Evolutionary conservation across 371 early-diverging fungal species (phyloP).

Genomic region (Mucor irregularis): DNA sequence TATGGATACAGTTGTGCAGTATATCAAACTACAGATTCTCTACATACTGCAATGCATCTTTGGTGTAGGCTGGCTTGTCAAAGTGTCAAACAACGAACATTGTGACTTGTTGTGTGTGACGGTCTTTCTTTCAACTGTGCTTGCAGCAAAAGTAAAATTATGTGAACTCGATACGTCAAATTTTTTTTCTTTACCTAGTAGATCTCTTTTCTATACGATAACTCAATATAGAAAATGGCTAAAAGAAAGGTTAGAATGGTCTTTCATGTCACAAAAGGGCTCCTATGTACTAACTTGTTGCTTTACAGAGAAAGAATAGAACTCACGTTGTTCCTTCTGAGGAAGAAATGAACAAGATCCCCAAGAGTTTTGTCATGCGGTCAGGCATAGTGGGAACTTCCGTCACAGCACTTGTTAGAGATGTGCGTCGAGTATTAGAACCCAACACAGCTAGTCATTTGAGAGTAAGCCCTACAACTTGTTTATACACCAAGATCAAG

Average conservation of each 20-base stretch:
- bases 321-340: slow-evolving; percentile 53
- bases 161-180: background rate
- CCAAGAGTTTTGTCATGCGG: slow-evolving; percentile 92
- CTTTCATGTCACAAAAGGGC: background rate
- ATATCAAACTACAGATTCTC: no score
- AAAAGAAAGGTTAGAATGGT: slow-evolving; percentile 13
- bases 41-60: no score
- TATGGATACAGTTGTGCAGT: no score
- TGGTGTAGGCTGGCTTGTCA: no score
- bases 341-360: slow-evolving; percentile 62
- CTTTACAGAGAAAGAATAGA: slow-evolving; percentile 53
- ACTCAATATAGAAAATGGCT: slow-evolving; percentile 5
- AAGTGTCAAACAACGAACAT: no score
- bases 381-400: slow-evolving; percentile 83
- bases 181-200: background rate
- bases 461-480: slow-evolving; percentile 16
- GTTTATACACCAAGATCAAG: background rate
- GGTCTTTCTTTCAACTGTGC: slow-evolving; percentile 4
- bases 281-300: background rate
- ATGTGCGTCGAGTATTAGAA: slow-evolving; percentile 89
- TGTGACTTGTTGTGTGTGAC: slow-evolving; percentile 7
- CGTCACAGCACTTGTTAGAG: slow-evolving; percentile 76
- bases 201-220: slow-evolving; percentile 1
- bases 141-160: no score
- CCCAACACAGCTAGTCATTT: slow-evolving; percentile 69